A percentile compares a stretch with the other conserved stretches of the same genome.
These are phyloP conservation scores for Cytospora chrysosperma DNA, from an alignment of 2,329 filamentous ascomycete genomes.

Conservation along the genomic window DNA sequence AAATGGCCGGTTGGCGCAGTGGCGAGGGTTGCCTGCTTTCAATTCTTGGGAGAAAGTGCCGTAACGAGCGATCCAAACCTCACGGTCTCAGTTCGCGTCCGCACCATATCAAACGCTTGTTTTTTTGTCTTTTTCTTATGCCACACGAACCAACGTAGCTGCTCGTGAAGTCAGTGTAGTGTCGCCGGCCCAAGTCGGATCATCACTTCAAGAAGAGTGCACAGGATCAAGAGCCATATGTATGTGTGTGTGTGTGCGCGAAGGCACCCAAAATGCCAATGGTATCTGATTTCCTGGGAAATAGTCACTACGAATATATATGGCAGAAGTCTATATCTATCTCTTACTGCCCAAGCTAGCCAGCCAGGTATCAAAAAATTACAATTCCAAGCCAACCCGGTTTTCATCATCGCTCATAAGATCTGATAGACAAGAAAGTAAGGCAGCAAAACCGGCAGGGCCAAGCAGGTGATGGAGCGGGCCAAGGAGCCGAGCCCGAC, in stretches of 20 bases:
- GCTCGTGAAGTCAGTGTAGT: too few species aligned
- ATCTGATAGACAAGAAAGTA: conserved; percentile 14
- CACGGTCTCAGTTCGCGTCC: too few species aligned
- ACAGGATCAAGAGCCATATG: not conserved
- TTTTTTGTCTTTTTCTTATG: too few species aligned
- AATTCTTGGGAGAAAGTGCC: too few species aligned
- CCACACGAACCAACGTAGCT: too few species aligned
- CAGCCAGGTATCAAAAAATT: not conserved
- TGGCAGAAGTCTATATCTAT: conserved; percentile 12
- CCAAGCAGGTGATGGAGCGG: not conserved
- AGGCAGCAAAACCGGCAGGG: conserved; percentile 14
- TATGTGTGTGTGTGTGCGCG: not conserved
- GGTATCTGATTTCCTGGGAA: conserved; percentile 7
- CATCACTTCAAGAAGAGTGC: not conserved
- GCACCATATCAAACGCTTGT: too few species aligned
- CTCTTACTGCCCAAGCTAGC: not conserved
- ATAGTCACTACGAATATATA: conserved; percentile 7
- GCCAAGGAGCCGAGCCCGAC: not conserved
- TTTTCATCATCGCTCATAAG: conserved; percentile 19
- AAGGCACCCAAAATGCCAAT: conserved; percentile 1
- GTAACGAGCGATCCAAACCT: too few species aligned
- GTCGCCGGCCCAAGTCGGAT: too few species aligned
- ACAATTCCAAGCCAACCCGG: conserved; percentile 2
- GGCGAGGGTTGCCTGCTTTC: too few species aligned
- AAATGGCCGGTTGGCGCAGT: too few species aligned